Evolutionary conservation across 805 yeast genomes (phyloP).

Genomic region (Cyberlindnera bimundalis): DNA sequence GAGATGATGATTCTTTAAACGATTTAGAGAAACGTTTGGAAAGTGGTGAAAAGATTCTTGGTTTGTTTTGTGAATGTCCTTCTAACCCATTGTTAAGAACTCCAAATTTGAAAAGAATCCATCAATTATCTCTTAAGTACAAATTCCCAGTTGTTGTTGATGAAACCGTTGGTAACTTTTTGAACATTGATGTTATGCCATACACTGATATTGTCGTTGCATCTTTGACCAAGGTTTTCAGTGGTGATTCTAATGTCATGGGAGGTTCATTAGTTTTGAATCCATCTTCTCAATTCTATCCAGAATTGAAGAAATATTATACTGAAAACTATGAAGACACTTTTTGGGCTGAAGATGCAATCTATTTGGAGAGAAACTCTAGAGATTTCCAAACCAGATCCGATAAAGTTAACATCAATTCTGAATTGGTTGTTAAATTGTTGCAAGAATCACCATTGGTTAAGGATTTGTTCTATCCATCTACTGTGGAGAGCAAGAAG

Average conservation of each 20-base stretch:
- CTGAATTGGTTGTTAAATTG: slow-evolving; percentile 51
- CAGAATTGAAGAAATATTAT: slow-evolving; percentile 46
- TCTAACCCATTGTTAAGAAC: slow-evolving; percentile 89
- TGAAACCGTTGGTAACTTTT: slow-evolving; percentile 91
- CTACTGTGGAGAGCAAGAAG: slow-evolving; percentile 43
- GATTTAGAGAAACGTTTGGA: slow-evolving; percentile 61
- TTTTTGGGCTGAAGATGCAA: slow-evolving; percentile 93
- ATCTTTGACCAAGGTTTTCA: slow-evolving; percentile 86
- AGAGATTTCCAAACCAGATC: slow-evolving; percentile 77
- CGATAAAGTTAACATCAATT: slow-evolving; percentile 47
- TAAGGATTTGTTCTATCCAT: slow-evolving; percentile 70
- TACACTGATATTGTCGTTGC: slow-evolving; percentile 85
- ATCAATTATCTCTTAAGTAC: slow-evolving; percentile 62
- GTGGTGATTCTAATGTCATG: slow-evolving; percentile 95
- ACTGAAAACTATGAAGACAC: slow-evolving; percentile 61
- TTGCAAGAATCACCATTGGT: slow-evolving; percentile 48
- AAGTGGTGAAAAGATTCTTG: slow-evolving; percentile 63
- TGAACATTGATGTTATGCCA: slow-evolving; percentile 76
- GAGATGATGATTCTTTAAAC: slow-evolving; percentile 66
- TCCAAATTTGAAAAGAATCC: slow-evolving; percentile 67
- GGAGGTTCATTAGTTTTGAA: slow-evolving; percentile 87
- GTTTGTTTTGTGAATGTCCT: slow-evolving; percentile 90
- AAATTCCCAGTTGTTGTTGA: slow-evolving; percentile 82
- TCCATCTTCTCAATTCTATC: slow-evolving; percentile 52
- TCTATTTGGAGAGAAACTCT: slow-evolving; percentile 87